These are phyloP conservation scores for Akanthomyces uredinophilus DNA, from an alignment of 2,329 filamentous ascomycete genomes.

Conservation along the genomic window DNA sequence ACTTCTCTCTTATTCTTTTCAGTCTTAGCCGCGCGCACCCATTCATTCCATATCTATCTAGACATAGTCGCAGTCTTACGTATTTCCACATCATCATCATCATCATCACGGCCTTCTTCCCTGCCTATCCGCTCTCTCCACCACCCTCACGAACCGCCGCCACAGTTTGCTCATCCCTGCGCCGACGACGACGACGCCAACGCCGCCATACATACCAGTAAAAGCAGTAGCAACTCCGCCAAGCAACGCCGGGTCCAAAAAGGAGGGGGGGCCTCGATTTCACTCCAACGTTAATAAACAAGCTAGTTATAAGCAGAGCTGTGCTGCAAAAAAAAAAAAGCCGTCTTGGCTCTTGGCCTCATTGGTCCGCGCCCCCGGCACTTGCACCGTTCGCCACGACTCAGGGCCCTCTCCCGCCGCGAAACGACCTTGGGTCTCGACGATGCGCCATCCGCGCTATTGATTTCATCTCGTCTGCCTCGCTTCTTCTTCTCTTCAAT, in stretches of 20 bases:
- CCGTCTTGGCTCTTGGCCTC: constrained; percentile 7
- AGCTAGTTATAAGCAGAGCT: neutral
- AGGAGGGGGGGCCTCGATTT: constrained; percentile 2
- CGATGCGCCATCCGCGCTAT: constrained; percentile 12
- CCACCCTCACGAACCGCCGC: neutral
- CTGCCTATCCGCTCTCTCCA: neutral
- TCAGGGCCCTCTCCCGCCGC: neutral
- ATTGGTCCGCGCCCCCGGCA: constrained; percentile 6
- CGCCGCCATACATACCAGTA: neutral
- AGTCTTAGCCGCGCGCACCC: too few species aligned
- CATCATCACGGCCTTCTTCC: neutral
- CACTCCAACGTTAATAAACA: neutral
- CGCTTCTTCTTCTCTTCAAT: neutral
- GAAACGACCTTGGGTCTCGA: constrained; percentile 2
- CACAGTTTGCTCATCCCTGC: neutral
- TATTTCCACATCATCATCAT: neutral
- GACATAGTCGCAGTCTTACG: neutral
- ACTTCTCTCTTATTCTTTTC: too few species aligned
- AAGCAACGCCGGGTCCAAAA: neutral
- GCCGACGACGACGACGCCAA: neutral
- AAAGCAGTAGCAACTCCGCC: neutral
- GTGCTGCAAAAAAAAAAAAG: neutral
- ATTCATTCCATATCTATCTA: too few species aligned
- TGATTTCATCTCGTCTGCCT: neutral
- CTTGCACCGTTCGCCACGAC: constrained; percentile 10